phyloP scores from a whole-genome alignment of 345 rosid genomes.

The Excoecaria agallocha region DNA sequence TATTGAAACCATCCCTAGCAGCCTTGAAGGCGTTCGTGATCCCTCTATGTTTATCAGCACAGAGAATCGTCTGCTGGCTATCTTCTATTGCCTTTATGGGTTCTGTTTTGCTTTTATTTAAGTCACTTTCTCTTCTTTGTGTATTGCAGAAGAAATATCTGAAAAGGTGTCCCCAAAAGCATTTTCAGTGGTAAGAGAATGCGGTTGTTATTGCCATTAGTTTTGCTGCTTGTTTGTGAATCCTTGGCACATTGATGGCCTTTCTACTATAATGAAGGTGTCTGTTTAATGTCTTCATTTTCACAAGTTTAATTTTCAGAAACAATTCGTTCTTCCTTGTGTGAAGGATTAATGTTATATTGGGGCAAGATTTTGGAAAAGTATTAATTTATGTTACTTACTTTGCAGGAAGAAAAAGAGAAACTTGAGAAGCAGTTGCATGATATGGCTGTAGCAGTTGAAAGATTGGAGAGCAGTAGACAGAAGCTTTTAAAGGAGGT shows the following conservation, averaged over 20 bases:
- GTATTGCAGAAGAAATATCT: conserved; percentile 46
- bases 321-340: no score
- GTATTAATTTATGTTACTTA: background rate
- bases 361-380: background rate
- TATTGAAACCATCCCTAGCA: background rate
- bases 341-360: no score
- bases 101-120: background rate
- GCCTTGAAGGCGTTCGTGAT: background rate
- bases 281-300: background rate
- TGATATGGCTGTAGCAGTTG: conserved; percentile 90
- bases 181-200: conserved; percentile 59
- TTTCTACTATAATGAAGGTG: background rate
- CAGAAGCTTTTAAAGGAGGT: conserved; percentile 98
- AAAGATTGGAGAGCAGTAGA: conserved; percentile 87
- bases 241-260: background rate
- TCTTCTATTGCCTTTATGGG: background rate
- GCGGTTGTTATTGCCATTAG: background rate
- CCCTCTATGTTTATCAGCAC: background rate
- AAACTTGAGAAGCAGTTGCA: conserved; percentile 88
- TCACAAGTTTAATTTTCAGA: background rate
- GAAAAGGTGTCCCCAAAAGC: conserved; percentile 39
- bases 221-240: background rate
- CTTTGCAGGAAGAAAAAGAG: conserved; percentile 76
- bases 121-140: background rate
- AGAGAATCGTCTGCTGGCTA: background rate